Evolutionary conservation across 371 early-diverging fungal genomes (phyloP).

Genomic region (Chytridiales sp.): DNA sequence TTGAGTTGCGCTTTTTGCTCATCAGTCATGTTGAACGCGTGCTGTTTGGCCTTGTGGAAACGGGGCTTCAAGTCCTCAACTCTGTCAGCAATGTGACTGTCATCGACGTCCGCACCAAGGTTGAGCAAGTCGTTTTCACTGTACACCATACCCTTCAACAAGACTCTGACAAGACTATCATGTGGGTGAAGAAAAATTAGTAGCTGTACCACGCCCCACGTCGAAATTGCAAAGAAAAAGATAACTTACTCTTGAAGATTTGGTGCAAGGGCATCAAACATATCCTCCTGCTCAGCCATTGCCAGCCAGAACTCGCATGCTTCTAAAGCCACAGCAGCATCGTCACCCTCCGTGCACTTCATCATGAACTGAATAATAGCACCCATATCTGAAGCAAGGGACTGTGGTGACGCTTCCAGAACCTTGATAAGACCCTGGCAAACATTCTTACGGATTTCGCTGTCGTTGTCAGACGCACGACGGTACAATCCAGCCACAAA

Average conservation of each 20-base stretch:
- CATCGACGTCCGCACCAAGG: slow-evolving; percentile 61
- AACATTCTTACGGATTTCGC: slow-evolving; percentile 84
- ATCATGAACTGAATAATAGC: slow-evolving; percentile 91
- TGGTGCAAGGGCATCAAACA: slow-evolving; percentile 75
- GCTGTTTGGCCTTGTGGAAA: slow-evolving; percentile 79
- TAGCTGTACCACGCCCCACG: not conserved
- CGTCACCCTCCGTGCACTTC: slow-evolving; percentile 76
- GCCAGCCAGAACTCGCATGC: slow-evolving; percentile 97
- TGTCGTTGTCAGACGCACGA: slow-evolving; percentile 73
- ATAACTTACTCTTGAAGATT: slow-evolving; percentile 57
- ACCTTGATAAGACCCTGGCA: slow-evolving; percentile 88
- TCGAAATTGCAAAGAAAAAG: slow-evolving; percentile 1
- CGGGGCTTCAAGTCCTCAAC: slow-evolving; percentile 92
- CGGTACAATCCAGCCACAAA: slow-evolving; percentile 79
- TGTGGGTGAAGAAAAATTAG: not conserved
- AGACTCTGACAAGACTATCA: slow-evolving; percentile 74
- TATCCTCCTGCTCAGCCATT: slow-evolving; percentile 86
- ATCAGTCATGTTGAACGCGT: slow-evolving; percentile 63
- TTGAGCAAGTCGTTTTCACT: slow-evolving; percentile 83
- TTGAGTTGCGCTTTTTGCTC: slow-evolving; percentile 22
- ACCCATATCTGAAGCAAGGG: slow-evolving; percentile 78
- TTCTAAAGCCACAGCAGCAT: slow-evolving; percentile 83
- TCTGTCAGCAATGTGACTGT: slow-evolving; percentile 76
- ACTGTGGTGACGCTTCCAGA: slow-evolving; percentile 79
- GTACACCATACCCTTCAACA: slow-evolving; percentile 93